Evolutionary conservation across 352 stramenopile genomes (phyloP).

Genomic region (Phytophthora pisi): DNA sequence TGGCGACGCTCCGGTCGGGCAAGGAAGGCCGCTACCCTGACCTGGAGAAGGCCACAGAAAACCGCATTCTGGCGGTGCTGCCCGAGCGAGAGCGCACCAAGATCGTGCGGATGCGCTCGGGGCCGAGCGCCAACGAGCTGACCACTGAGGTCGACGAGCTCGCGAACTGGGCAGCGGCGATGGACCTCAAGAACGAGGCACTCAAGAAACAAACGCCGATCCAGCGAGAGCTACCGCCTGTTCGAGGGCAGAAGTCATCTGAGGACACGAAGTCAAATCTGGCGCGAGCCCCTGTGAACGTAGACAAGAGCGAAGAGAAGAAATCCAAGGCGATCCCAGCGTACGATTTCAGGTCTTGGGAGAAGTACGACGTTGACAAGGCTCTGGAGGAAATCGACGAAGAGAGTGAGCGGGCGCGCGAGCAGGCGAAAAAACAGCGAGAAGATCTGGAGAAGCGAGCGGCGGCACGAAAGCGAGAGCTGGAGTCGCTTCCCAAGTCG

Average conservation of each 20-base stretch:
- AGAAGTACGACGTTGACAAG: constrained; percentile 90
- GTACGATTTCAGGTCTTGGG: constrained; percentile 93
- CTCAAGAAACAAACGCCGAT: constrained; percentile 43
- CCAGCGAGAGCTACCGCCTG: constrained; percentile 48
- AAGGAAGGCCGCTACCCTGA: constrained; percentile 92
- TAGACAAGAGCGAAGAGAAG: constrained; percentile 22
- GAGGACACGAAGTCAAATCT: constrained; percentile 3
- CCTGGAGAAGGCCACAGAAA: constrained; percentile 81
- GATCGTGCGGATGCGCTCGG: constrained; percentile 71
- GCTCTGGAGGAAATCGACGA: constrained; percentile 79
- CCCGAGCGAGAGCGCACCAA: constrained; percentile 76
- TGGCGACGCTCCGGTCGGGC: constrained; percentile 83
- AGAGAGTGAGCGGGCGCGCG: constrained; percentile 42
- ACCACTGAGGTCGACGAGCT: constrained; percentile 66
- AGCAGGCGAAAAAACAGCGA: constrained; percentile 43
- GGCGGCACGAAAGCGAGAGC: constrained; percentile 54
- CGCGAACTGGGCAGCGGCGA: constrained; percentile 61
- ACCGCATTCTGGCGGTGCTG: constrained; percentile 81
- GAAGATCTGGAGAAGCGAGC: constrained; percentile 46
- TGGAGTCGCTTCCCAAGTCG: constrained; percentile 63
- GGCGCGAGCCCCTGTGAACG: constrained; percentile 1
- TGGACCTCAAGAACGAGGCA: constrained; percentile 59
- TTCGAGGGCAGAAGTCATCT: constrained; percentile 50
- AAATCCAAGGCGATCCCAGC: constrained; percentile 62
- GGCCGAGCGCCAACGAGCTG: constrained; percentile 62